These are phyloP conservation scores for Quercus dentata DNA, from an alignment of 306 rosid genomes.

Conservation along the genomic window DNA sequence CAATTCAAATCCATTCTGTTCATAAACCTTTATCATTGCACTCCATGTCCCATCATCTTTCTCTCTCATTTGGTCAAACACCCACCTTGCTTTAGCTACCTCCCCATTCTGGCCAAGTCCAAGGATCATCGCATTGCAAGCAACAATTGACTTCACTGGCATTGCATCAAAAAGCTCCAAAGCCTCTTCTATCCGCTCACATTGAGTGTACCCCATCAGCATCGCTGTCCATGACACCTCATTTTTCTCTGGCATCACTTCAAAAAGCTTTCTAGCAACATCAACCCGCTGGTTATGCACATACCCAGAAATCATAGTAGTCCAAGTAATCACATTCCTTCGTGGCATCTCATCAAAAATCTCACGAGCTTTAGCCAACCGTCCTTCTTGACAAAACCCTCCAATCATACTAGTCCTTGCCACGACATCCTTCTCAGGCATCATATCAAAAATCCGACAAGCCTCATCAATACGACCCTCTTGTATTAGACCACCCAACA, in stretches of 20 bases:
- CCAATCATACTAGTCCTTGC: conserved; percentile 48
- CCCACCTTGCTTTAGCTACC: conserved; percentile 27
- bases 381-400: conserved; percentile 47
- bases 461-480: conserved; percentile 48
- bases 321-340: conserved; percentile 57
- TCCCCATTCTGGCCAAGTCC: conserved; percentile 38
- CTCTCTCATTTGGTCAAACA: conserved; percentile 49
- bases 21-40: conserved; percentile 52
- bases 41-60: conserved; percentile 53
- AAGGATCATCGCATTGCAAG: conserved; percentile 51
- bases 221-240: conserved; percentile 60
- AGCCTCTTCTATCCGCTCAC: conserved; percentile 53
- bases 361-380: conserved; percentile 41
- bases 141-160: conserved; percentile 36
- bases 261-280: conserved; percentile 55
- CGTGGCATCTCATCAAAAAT: conserved; percentile 45
- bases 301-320: conserved; percentile 52
- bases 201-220: conserved; percentile 50
- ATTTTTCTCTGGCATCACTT: conserved; percentile 52
- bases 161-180: conserved; percentile 44
- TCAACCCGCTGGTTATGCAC: conserved; percentile 43
- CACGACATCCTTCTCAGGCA: conserved; percentile 53
- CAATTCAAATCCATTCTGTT: conserved; percentile 46
- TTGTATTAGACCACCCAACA: conserved; percentile 53
- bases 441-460: conserved; percentile 37